Evolutionary conservation across 208 protist genomes (phyloP).

Genomic region (Trypanosoma grayi): DNA sequence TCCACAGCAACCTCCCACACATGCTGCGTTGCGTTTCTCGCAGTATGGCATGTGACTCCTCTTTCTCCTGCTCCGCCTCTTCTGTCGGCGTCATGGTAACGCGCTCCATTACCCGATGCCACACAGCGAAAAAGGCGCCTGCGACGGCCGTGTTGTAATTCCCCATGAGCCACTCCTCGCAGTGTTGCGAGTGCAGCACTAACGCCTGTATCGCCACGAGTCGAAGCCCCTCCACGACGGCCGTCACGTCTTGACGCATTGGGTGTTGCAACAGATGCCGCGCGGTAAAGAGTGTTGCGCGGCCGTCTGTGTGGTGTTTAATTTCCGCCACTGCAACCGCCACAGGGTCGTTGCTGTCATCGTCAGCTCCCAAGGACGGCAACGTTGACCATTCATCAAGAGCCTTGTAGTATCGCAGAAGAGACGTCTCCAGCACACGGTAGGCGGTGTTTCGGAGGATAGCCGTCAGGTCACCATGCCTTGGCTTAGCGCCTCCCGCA

Average conservation of each 20-base stretch:
- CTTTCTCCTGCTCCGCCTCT: conserved; percentile 11
- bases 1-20: conserved; percentile 17
- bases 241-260: conserved; percentile 36
- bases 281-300: conserved; percentile 41
- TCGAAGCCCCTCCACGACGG: conserved; percentile 64
- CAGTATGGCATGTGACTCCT: conserved; percentile 1
- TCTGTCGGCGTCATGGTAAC: neutral
- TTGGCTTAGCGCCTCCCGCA: conserved; percentile 35
- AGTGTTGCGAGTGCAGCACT: conserved; percentile 28
- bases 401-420: conserved; percentile 54
- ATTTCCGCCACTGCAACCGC: conserved; percentile 6
- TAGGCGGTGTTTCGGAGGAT: conserved; percentile 67
- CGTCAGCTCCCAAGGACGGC: neutral
- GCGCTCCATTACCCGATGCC: conserved; percentile 23
- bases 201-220: conserved; percentile 53
- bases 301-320: conserved; percentile 21
- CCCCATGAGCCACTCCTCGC: conserved; percentile 13
- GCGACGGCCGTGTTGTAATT: conserved; percentile 6
- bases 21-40: neutral
- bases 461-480: conserved; percentile 16
- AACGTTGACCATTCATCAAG: conserved; percentile 8
- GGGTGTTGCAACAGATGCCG: conserved; percentile 49
- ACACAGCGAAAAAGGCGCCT: conserved; percentile 46
- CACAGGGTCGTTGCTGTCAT: neutral
- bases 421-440: conserved; percentile 72